Conservation (phyloP, 306 rosid genomes). For the Vachellia collinsii region DNA sequence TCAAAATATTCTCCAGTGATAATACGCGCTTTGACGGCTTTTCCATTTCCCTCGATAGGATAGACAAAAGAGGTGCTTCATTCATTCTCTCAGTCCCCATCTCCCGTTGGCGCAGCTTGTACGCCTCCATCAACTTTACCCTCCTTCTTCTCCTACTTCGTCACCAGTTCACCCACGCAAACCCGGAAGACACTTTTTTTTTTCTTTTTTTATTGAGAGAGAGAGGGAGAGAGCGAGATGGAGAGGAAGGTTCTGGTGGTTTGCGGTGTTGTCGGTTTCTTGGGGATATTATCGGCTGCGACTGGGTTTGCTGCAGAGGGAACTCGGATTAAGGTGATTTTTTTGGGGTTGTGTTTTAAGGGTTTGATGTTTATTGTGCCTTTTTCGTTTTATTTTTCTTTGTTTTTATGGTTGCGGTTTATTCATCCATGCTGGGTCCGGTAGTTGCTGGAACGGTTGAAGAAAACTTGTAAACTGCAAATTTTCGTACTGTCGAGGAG, state of each 20-base stretch:
- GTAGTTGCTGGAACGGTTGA: constrained; percentile 15
- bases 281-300: constrained; percentile 76
- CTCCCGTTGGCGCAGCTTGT: background rate
- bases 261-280: constrained; percentile 59
- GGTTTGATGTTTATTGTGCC: background rate
- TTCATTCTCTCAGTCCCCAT: background rate
- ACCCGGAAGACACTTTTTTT: background rate
- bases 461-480: background rate
- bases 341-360: constrained; percentile 5
- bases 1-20: too few species aligned
- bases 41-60: too few species aligned
- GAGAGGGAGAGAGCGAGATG: constrained; percentile 47
- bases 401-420: background rate
- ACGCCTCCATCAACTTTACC: background rate
- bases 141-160: background rate
- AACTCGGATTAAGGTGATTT: constrained; percentile 73
- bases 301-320: constrained; percentile 84
- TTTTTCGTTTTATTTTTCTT: background rate
- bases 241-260: constrained; percentile 63
- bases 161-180: background rate
- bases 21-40: too few species aligned
- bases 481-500: constrained; percentile 10
- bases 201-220: background rate
- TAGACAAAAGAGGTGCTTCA: too few species aligned
- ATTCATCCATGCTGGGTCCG: background rate